These are phyloP conservation scores for Dispira simplex DNA, from an alignment of 192 early-diverging fungal species.

Conservation along the genomic window DNA sequence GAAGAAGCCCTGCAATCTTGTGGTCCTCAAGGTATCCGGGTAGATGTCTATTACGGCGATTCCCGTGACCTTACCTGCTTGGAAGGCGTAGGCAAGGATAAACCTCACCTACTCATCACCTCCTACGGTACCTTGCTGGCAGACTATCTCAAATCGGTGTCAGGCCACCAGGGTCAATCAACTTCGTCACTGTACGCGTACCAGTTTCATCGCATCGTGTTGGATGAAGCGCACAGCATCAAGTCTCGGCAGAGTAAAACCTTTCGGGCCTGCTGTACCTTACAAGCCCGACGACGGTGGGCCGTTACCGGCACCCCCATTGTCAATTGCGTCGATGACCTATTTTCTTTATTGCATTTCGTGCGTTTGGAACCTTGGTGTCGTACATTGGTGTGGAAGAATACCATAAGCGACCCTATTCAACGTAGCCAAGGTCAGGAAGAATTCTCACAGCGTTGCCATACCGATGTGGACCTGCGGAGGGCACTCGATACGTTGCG, in stretches of 20 bases:
- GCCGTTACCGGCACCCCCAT: constrained; percentile 88
- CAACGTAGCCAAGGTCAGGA: constrained; percentile 32
- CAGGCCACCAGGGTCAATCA: not conserved
- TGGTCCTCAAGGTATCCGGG: not conserved
- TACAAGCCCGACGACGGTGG: constrained; percentile 64
- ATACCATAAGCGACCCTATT: constrained; percentile 61
- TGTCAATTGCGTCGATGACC: constrained; percentile 68
- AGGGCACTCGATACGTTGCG: constrained; percentile 33
- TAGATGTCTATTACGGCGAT: not conserved
- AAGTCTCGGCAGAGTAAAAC: constrained; percentile 64
- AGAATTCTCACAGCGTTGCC: constrained; percentile 6
- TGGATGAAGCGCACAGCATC: constrained; percentile 92
- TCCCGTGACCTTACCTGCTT: not conserved
- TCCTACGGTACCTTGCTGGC: constrained; percentile 5
- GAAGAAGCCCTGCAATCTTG: not conserved
- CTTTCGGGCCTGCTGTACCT: constrained; percentile 48
- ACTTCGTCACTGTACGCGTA: constrained; percentile 31
- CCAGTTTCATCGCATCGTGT: constrained; percentile 73
- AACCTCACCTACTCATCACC: not conserved
- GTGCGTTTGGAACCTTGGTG: constrained; percentile 53
- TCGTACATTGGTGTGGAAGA: constrained; percentile 58
- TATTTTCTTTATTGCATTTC: constrained; percentile 75
- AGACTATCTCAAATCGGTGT: not conserved
- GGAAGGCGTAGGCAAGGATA: not conserved
- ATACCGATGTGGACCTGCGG: constrained; percentile 15